These are phyloP conservation scores for Larix kaempferi DNA, from an alignment of 75 land plant species.

Conservation along the genomic window DNA sequence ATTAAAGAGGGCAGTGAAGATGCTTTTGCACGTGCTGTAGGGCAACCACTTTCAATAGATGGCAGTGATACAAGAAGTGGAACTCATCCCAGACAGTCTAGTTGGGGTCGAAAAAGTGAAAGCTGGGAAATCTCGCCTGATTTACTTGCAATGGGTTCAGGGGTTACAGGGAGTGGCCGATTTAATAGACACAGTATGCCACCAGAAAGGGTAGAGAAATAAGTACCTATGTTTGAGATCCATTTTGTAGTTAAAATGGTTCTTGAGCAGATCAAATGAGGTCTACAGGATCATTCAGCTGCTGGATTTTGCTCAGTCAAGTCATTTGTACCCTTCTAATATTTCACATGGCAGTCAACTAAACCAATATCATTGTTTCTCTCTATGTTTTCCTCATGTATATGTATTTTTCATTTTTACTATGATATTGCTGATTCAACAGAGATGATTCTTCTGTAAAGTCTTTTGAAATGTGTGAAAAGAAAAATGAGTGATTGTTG, in stretches of 20 bases:
- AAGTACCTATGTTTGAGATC: background rate
- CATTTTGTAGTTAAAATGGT: constrained; percentile 1
- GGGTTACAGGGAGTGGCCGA: constrained; percentile 24
- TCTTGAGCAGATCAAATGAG: background rate
- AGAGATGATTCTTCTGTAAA: background rate
- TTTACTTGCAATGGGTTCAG: constrained; percentile 24
- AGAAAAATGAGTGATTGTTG: background rate
- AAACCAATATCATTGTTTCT: background rate
- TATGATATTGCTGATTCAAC: background rate
- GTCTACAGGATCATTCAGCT: constrained; percentile 1
- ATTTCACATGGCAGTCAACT: background rate
- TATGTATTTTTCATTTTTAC: background rate
- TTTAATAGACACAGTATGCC: background rate
- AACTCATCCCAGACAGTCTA: constrained; percentile 22
- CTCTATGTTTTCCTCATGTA: background rate
- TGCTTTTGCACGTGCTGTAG: constrained; percentile 20
- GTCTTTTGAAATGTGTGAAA: constrained; percentile 2
- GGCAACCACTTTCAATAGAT: constrained; percentile 9
- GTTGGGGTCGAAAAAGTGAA: constrained; percentile 47
- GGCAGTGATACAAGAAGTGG: constrained; percentile 14
- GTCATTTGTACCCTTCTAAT: background rate
- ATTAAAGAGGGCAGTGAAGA: constrained; percentile 13
- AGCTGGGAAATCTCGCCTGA: constrained; percentile 55
- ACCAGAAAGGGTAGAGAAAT: constrained; percentile 1
- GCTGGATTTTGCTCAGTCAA: background rate